phyloP scores from a whole-genome alignment of 2,329 filamentous ascomycete species.

The Raffaelea arxii region DNA sequence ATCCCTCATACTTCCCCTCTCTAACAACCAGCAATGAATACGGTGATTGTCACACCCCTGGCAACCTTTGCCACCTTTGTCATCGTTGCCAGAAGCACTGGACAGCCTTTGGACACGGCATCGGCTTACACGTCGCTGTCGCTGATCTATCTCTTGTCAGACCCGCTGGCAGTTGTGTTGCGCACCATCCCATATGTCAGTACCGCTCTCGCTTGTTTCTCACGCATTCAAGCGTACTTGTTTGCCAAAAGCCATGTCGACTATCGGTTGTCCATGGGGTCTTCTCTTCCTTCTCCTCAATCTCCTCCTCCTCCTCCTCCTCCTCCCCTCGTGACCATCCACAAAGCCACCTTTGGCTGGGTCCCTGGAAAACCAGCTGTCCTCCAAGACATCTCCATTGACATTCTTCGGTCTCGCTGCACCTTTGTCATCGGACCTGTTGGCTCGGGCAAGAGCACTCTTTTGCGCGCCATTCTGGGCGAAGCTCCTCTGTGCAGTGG shows the following conservation, averaged over 20 bases:
- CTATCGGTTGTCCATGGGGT: background rate
- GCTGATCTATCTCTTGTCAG: background rate
- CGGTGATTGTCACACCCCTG: background rate
- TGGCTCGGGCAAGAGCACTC: conserved; percentile 12
- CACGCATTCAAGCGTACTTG: background rate
- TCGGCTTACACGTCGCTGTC: background rate
- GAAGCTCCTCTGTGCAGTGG: conserved; percentile 9
- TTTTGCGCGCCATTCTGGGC: conserved; percentile 11
- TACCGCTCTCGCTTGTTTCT: background rate
- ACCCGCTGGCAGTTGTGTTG: background rate
- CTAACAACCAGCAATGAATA: background rate
- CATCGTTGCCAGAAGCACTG: background rate
- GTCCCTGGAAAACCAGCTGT: conserved; percentile 11
- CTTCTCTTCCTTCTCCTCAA: no score
- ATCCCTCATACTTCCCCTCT: background rate
- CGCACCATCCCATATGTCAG: background rate
- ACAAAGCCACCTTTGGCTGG: conserved; percentile 1
- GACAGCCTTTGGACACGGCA: background rate
- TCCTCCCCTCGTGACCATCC: conserved; percentile 1
- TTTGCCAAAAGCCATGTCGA: background rate
- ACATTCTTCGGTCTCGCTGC: conserved; percentile 9
- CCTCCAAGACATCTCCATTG: conserved; percentile 17
- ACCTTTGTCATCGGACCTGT: conserved; percentile 8
- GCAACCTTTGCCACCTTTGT: conserved; percentile 3
- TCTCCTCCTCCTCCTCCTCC: no score